Evolutionary conservation across 139 green algal genomes (phyloP), one percentile per base, ranked within the genome.

Genomic region (Axilococcus clingmanii): DNA sequence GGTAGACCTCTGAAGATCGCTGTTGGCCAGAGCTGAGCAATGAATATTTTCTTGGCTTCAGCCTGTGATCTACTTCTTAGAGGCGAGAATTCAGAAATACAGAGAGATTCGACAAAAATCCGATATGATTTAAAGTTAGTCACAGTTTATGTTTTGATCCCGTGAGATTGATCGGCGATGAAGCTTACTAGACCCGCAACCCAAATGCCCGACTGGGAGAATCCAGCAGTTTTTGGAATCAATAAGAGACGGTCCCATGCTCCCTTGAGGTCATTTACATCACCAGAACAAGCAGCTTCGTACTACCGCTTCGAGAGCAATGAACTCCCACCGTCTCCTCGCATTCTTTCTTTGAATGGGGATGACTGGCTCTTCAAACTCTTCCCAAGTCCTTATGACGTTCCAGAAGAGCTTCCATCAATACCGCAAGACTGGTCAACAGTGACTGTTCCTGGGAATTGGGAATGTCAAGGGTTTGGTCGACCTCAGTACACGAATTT

Each of bases 401-500:
- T 89, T n/a, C 74, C 73, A 0, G 23, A 45, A 3, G 59, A 32
- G 6, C 87, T 92, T 35, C 34, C n/a, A n/a, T n/a, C n/a, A n/a
- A 24, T 14, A 31, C 57, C 1, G 15, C 37, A 0, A 38, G 29
- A 2, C n/a, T n/a, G n/a, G n/a, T n/a, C n/a, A n/a, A n/a, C n/a
- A n/a, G n/a, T n/a, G n/a, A n/a, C n/a, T n/a, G 85, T 97, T 17
- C 91, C 91, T 0, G 56, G 66, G 40, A 94, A 88, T 53, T 94
- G 85, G 82, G 86, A 98, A 66, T 80, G 71, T 35, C 55, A 85
- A 36, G 89, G 90, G 22, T 68, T 78, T 37, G 82, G 88, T 31
- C 73, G 46, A 6, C 91, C 91, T 14, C 91, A 94, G 60, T 98
- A 98, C 68, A 91, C 86, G 19, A 98, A 98, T 61, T 87, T 94